Conservation (phyloP, 2,329 filamentous ascomycete genomes). For the Aspergillus tubingensis region DNA sequence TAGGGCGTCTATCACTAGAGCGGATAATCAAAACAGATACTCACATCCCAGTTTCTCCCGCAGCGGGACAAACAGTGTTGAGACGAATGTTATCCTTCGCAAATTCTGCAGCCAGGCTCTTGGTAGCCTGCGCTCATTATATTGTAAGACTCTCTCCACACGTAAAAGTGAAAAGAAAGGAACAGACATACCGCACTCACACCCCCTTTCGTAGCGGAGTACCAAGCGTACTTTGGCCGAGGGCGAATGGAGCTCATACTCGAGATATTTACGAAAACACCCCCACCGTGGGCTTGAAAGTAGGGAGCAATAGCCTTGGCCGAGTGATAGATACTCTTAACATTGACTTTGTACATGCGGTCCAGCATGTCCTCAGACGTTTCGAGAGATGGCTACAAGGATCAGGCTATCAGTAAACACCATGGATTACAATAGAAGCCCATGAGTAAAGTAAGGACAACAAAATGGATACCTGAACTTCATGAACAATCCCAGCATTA, state of each 20-base stretch:
- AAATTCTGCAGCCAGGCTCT: neutral
- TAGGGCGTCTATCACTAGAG: neutral
- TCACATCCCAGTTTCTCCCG: neutral
- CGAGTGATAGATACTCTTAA: neutral
- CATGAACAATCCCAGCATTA: neutral
- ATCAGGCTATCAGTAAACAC: neutral
- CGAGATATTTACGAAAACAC: neutral
- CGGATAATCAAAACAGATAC: no score
- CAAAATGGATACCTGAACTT: neutral
- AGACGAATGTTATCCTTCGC: neutral
- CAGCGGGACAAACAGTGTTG: neutral
- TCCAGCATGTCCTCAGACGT: neutral
- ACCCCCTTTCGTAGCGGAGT: neutral
- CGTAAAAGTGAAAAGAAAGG: no score
- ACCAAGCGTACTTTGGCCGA: neutral
- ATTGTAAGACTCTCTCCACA: no score
- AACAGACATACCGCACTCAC: neutral
- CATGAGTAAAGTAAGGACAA: no score
- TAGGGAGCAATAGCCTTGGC: neutral
- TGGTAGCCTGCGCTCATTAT: neutral
- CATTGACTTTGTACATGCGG: neutral
- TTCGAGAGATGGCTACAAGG: neutral
- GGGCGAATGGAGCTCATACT: neutral
- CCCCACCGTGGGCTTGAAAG: neutral
- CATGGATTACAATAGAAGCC: no score